phyloP scores from a whole-genome alignment of 495 filamentous ascomycete species.

The Neurospora sp. region DNA sequence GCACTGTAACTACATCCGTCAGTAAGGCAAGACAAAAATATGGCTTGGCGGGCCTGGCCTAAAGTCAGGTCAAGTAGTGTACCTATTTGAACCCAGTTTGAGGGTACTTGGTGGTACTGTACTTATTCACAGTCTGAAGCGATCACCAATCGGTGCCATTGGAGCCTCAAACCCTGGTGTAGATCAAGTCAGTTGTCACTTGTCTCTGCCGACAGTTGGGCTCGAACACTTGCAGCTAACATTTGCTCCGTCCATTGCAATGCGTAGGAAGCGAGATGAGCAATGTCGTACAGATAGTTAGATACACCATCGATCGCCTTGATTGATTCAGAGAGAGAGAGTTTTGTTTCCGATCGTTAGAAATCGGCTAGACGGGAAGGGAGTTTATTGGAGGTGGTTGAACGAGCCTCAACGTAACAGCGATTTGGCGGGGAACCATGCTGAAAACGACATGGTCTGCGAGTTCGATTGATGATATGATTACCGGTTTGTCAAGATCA shows the following conservation, averaged over 20 bases:
- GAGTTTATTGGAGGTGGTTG: neutral
- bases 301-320: neutral
- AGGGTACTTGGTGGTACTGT: neutral
- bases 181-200: neutral
- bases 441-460: neutral
- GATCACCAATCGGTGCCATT: neutral
- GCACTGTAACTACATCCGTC: neutral
- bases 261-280: neutral
- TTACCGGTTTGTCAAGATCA: neutral
- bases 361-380: neutral
- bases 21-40: neutral
- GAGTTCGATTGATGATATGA: neutral
- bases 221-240: neutral
- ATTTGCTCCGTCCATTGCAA: neutral
- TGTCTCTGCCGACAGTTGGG: neutral
- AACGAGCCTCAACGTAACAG: slow-evolving; percentile 6
- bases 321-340: neutral
- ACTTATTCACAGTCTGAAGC: neutral
- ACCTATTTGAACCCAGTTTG: neutral
- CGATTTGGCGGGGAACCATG: neutral
- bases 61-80: neutral
- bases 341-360: slow-evolving; percentile 5
- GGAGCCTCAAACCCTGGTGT: neutral
- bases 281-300: neutral
- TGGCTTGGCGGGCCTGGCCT: neutral